Percentiles rank a stretch among this genome's conserved stretches.
phyloP scores from a whole-genome alignment of 2,329 filamentous ascomycete genomes.

The Ophiostoma ulmi region DNA sequence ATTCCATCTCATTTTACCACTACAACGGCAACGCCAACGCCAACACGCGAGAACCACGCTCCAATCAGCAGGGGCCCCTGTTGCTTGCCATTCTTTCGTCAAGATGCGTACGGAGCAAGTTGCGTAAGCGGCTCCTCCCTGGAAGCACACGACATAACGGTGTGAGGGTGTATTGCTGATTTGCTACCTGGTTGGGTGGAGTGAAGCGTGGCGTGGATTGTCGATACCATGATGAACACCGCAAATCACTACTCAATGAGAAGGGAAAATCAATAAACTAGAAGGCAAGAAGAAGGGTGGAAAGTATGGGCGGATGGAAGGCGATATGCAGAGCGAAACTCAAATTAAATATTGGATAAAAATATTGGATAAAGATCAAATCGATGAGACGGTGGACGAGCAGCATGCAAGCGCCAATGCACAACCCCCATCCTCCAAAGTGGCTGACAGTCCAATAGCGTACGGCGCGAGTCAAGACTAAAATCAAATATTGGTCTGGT shows the following conservation, averaged over 20 bases:
- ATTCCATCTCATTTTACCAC: background rate
- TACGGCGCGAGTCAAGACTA: conserved; percentile 19
- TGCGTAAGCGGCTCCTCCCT: conserved; percentile 13
- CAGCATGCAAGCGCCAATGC: conserved; percentile 13
- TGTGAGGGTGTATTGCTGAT: background rate
- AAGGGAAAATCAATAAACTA: background rate
- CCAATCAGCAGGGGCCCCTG: conserved; percentile 11
- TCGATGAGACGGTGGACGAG: background rate
- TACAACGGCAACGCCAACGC: background rate
- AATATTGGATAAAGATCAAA: background rate
- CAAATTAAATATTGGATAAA: background rate
- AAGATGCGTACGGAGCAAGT: background rate
- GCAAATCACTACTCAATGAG: conserved; percentile 6
- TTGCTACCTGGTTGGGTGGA: background rate
- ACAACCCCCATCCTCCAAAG: conserved; percentile 2
- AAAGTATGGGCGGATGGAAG: background rate
- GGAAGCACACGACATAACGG: conserved; percentile 7
- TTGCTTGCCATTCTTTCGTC: background rate
- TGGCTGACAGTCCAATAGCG: conserved; percentile 23
- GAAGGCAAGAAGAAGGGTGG: background rate
- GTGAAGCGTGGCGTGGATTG: background rate
- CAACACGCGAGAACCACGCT: conserved; percentile 17
- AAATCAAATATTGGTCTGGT: background rate
- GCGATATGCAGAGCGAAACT: background rate
- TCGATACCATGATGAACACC: background rate